Percentiles rank a stretch among this genome's conserved stretches.
These are phyloP conservation scores for Eucalyptus marginata DNA, from an alignment of 345 rosid genomes.

Conservation along the genomic window DNA sequence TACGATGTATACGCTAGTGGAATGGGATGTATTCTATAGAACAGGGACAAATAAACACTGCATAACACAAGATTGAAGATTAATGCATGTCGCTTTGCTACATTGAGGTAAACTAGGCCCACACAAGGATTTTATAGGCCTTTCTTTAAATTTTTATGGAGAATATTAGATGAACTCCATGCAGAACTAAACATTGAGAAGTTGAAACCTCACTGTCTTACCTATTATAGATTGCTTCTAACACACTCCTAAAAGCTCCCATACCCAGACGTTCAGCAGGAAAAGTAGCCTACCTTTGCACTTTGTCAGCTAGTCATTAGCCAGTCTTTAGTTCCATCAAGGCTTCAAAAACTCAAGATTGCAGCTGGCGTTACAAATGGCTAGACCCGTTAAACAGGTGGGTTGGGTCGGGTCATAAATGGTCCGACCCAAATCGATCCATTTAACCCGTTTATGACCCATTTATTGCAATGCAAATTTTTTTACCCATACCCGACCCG, in stretches of 20 bases:
- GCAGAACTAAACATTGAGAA: not conserved
- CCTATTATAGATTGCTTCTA: constrained; percentile 80
- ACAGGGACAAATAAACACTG: not conserved
- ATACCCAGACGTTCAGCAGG: constrained; percentile 76
- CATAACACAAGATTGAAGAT: not conserved
- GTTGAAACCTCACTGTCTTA: not conserved
- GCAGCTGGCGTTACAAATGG: not conserved
- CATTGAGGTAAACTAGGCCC: not conserved
- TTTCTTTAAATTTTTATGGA: not conserved
- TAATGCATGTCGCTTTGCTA: not conserved
- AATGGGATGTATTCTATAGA: constrained; percentile 42
- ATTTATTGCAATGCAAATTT: too few relatives aligned
- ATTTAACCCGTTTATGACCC: too few relatives aligned
- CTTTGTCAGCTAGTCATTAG: constrained; percentile 13
- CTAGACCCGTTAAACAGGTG: not conserved
- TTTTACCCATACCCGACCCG: too few relatives aligned
- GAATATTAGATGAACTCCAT: not conserved
- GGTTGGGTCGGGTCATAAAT: too few relatives aligned
- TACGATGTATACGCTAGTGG: constrained; percentile 47
- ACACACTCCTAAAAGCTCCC: constrained; percentile 84
- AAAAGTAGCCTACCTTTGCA: constrained; percentile 55
- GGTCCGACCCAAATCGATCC: too few relatives aligned
- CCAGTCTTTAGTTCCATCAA: not conserved
- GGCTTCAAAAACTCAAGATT: not conserved
- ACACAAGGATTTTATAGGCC: not conserved